phyloP scores from a whole-genome alignment of 306 rosid genomes.

The Argentina anserina region DNA sequence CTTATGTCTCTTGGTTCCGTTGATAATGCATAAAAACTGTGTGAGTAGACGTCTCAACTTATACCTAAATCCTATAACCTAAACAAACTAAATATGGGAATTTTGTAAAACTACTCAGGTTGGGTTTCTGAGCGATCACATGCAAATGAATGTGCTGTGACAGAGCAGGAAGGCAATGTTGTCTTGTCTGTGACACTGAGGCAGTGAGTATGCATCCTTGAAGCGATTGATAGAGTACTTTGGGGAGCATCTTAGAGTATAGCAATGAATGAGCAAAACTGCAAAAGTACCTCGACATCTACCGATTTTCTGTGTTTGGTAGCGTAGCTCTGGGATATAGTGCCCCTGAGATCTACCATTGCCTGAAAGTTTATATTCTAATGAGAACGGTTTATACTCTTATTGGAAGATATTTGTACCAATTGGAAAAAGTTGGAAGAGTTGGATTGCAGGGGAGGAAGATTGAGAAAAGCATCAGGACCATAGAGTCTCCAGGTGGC shows the following conservation, averaged over 20 bases:
- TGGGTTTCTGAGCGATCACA: constrained; percentile 89
- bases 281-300: constrained; percentile 6
- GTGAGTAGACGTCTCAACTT: background rate
- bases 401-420: background rate
- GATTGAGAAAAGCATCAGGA: constrained; percentile 88
- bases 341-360: constrained; percentile 9
- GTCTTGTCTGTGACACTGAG: constrained; percentile 85
- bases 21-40: background rate
- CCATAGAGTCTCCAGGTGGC: constrained; percentile 89
- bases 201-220: constrained; percentile 77
- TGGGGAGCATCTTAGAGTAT: constrained; percentile 88
- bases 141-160: constrained; percentile 99
- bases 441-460: constrained; percentile 68
- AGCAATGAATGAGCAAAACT: constrained; percentile 41
- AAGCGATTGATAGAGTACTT: constrained; percentile 86
- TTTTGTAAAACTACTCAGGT: constrained; percentile 50
- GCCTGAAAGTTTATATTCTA: background rate
- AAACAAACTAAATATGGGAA: constrained; percentile 14
- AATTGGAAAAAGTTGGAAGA: constrained; percentile 1
- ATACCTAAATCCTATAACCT: background rate
- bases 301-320: constrained; percentile 20
- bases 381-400: background rate
- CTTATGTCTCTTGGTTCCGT: constrained; percentile 7
- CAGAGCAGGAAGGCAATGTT: constrained; percentile 94
- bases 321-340: constrained; percentile 22